Evolutionary conservation across 805 yeast species (phyloP).

Genomic region (Starmerella vitae): DNA sequence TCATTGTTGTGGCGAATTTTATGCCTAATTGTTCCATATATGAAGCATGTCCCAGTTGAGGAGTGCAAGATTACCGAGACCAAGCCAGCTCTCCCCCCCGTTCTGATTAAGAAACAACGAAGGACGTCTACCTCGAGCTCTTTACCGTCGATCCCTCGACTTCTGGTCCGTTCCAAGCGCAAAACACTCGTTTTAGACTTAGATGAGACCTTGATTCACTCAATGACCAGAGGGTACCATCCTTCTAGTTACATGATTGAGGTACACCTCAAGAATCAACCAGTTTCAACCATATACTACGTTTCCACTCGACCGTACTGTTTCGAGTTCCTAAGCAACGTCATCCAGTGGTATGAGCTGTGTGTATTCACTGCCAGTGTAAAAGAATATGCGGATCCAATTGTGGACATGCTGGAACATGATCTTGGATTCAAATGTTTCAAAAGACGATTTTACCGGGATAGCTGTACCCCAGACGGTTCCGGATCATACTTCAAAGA

Average conservation of each 20-base stretch:
- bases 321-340: slow-evolving; percentile 66
- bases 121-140: slow-evolving; percentile 1
- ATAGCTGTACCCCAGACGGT: slow-evolving; percentile 63
- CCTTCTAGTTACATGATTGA: slow-evolving; percentile 61
- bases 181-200: slow-evolving; percentile 76
- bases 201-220: slow-evolving; percentile 90
- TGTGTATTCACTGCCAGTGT: slow-evolving; percentile 92
- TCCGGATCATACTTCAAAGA: slow-evolving; percentile 53
- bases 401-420: slow-evolving; percentile 77
- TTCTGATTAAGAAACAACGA: slow-evolving; percentile 1
- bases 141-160: slow-evolving; percentile 14
- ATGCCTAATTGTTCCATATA: slow-evolving; percentile 4
- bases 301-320: slow-evolving; percentile 89
- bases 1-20: slow-evolving; percentile 8
- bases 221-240: slow-evolving; percentile 50
- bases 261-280: slow-evolving; percentile 33
- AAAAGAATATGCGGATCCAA: slow-evolving; percentile 92
- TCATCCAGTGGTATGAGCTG: slow-evolving; percentile 73
- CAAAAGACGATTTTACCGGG: slow-evolving; percentile 55
- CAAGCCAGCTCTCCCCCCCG: no score
- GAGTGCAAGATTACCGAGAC: background rate
- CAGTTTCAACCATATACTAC: slow-evolving; percentile 53
- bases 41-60: background rate
- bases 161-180: slow-evolving; percentile 10
- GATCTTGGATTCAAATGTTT: slow-evolving; percentile 35